phyloP scores from a whole-genome alignment of 1,284 basidiomycete species.

The Ustilago esculenta region DNA sequence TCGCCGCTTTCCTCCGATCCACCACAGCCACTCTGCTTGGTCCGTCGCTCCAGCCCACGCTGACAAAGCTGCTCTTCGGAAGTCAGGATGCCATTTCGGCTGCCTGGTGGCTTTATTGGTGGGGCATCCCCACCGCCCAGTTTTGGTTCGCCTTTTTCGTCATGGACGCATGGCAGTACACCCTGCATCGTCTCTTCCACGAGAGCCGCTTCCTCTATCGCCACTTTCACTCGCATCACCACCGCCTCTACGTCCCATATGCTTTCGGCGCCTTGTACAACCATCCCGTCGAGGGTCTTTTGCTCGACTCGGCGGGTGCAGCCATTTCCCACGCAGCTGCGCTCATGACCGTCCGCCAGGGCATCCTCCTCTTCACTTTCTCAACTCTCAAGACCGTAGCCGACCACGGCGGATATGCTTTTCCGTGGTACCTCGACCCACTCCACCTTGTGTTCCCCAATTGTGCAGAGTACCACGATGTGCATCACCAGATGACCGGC shows the following conservation, averaged over 20 bases:
- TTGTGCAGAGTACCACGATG: constrained; percentile 97
- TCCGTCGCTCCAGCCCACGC: constrained; percentile 6
- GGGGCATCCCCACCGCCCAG: constrained; percentile 83
- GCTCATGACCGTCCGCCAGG: constrained; percentile 78
- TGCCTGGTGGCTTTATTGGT: constrained; percentile 88
- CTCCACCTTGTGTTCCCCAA: constrained; percentile 88
- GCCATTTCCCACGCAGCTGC: constrained; percentile 78
- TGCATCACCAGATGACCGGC: constrained; percentile 91
- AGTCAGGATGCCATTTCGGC: constrained; percentile 41
- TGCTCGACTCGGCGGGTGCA: constrained; percentile 87
- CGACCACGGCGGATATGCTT: constrained; percentile 91
- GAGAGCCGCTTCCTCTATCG: constrained; percentile 89
- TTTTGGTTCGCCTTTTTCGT: constrained; percentile 85
- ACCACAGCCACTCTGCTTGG: constrained; percentile 16
- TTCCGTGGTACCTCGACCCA: constrained; percentile 80
- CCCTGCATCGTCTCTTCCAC: constrained; percentile 91
- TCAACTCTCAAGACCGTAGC: constrained; percentile 94
- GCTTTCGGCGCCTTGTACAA: constrained; percentile 98
- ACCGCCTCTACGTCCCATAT: constrained; percentile 95
- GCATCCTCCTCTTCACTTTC: constrained; percentile 83
- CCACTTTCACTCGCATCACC: constrained; percentile 92
- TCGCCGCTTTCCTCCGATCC: constrained; percentile 25
- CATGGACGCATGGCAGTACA: constrained; percentile 99
- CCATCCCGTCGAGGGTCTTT: constrained; percentile 88
- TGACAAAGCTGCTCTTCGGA: constrained; percentile 31